phyloP scores from a whole-genome alignment of 2,329 filamentous ascomycete species.

The Diplodia corticola region DNA sequence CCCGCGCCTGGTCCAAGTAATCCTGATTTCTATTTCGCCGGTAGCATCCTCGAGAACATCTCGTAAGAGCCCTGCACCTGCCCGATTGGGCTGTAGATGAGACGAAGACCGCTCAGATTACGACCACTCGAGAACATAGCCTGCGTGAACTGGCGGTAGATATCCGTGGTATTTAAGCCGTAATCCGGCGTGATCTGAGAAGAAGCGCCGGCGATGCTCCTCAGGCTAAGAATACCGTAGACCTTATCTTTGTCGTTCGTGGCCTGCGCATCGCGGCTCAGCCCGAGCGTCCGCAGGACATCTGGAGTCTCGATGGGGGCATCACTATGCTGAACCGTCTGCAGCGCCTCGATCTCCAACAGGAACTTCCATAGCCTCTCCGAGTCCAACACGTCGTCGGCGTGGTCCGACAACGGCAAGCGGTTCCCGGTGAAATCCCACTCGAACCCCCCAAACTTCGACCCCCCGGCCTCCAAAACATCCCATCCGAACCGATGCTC shows the following conservation, averaged over 20 bases:
- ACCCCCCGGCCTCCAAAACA: background rate
- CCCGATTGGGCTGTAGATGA: background rate
- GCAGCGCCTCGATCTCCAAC: background rate
- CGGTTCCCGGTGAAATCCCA: background rate
- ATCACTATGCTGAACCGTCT: background rate
- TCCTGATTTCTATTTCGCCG: background rate
- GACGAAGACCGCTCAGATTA: background rate
- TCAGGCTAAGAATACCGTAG: background rate
- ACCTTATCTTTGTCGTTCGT: background rate
- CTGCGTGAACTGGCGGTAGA: background rate
- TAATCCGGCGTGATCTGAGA: background rate
- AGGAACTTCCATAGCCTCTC: background rate
- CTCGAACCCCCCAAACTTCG: background rate
- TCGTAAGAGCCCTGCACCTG: background rate
- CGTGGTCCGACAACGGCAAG: background rate
- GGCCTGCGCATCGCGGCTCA: background rate
- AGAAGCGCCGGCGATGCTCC: background rate
- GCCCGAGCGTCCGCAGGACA: background rate
- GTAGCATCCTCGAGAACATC: background rate
- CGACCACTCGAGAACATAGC: background rate
- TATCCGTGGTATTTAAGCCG: background rate
- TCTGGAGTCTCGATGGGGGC: background rate
- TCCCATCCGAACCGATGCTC: background rate
- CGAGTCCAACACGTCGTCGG: background rate
- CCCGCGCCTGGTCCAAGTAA: background rate